Evolutionary conservation across 352 stramenopile species (phyloP), one percentile per base, ranked within the genome.

Genomic region (Peronosclerospora sorghi): DNA sequence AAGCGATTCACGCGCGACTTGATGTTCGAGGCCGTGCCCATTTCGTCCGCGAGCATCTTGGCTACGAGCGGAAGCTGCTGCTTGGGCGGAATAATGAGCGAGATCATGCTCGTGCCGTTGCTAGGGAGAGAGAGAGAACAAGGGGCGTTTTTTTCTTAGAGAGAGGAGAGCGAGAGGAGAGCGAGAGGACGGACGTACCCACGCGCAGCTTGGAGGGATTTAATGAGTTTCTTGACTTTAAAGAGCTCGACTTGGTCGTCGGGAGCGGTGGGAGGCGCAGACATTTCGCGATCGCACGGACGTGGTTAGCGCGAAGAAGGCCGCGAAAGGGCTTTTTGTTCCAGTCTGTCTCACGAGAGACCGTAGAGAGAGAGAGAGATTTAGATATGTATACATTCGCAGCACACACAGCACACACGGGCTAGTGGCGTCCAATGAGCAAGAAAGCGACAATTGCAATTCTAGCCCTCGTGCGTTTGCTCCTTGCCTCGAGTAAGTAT

Each of bases 141-240:
- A 8, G 9, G 2, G 3, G 12, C 45, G 28, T 32, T 34, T 20
- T 41, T 43, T 18, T n/a, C 14, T 19, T 26, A 20, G 8, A 14
- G 39, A 62, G 28, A 34, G 28, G 7, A 45, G 13, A 32, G 18
- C 2, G 13, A 39, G 1, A 7, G 15, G 10, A 13, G 1, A 9
- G 8, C 2, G 1, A 6, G 4, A 26, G 3, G 21, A 6, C 14
- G 17, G 24, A 90, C 74, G 55, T 83, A 86, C 59, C 78, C 83
- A 32, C 75, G 64, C 32, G 81, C 81, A 30, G 68, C 68, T 54
- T 91, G 72, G 14, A 99, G 87, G 49, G 91, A 98, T 70, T 99
- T 99, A 68, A 99, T 99, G 24, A 99, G 86, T 82, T 99, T 99
- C 82, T 99, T 99, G 24, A 99, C 91, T 73, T 99, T 99, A 84